Evolutionary conservation across 768 basidiomycete genomes (phyloP).

Genomic region (Leccinellum albellum): DNA sequence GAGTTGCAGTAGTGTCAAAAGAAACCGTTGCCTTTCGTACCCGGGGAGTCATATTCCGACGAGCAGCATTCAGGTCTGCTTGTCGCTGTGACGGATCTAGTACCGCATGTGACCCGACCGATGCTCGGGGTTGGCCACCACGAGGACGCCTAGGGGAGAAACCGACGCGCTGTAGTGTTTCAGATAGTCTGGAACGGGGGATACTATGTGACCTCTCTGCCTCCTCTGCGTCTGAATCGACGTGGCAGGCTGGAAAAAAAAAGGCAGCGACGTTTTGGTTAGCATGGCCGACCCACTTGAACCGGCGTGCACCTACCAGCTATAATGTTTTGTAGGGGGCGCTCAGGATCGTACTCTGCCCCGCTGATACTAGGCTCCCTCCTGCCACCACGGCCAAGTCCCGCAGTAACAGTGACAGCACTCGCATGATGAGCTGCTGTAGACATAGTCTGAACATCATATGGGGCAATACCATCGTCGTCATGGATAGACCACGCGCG

Average conservation of each 20-base stretch:
- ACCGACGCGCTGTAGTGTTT: slow-evolving; percentile 61
- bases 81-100: slow-evolving; percentile 13
- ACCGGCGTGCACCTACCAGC: slow-evolving; percentile 39
- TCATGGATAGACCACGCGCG: slow-evolving; percentile 62
- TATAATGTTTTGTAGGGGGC: slow-evolving; percentile 71
- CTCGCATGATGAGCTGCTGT: slow-evolving; percentile 90
- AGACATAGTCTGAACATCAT: slow-evolving; percentile 67
- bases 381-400: slow-evolving; percentile 50
- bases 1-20: slow-evolving; percentile 28
- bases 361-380: slow-evolving; percentile 64
- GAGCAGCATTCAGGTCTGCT: slow-evolving; percentile 12
- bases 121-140: slow-evolving; percentile 34
- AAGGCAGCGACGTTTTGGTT: not conserved
- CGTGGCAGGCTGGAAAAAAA: slow-evolving; percentile 47
- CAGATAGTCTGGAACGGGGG: slow-evolving; percentile 61
- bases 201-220: slow-evolving; percentile 40
- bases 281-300: not conserved
- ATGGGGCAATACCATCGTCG: slow-evolving; percentile 66
- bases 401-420: slow-evolving; percentile 80
- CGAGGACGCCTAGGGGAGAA: slow-evolving; percentile 79
- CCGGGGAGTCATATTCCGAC: slow-evolving; percentile 34
- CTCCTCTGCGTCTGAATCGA: slow-evolving; percentile 49
- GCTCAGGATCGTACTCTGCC: slow-evolving; percentile 83
- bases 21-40: slow-evolving; percentile 27
- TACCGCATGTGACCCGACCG: slow-evolving; percentile 10